Conservation (phyloP, 2,329 filamentous ascomycete species). For the Pseudopyricularia cyperi region DNA sequence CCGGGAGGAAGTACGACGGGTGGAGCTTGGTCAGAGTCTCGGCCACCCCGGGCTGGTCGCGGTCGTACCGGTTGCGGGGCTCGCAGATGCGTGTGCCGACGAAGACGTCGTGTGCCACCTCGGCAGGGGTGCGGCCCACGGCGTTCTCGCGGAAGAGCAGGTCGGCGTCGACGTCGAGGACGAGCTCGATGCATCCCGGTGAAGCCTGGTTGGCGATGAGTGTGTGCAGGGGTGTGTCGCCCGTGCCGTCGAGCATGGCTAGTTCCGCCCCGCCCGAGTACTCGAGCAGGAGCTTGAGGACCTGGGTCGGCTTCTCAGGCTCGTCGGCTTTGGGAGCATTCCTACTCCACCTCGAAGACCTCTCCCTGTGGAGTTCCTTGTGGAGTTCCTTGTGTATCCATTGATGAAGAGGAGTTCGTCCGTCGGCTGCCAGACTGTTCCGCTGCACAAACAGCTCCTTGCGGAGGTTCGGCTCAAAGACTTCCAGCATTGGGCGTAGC, state of each 20-base stretch:
- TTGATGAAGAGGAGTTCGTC: conserved; percentile 43
- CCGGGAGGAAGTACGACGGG: neutral
- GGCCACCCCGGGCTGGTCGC: neutral
- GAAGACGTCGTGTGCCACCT: conserved; percentile 47
- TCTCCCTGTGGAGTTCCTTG: conserved; percentile 11
- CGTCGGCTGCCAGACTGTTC: conserved; percentile 29
- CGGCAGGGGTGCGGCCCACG: conserved; percentile 59
- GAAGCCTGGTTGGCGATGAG: conserved; percentile 26
- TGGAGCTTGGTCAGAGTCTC: neutral
- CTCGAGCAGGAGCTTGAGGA: conserved; percentile 36
- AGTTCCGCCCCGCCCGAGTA: conserved; percentile 39
- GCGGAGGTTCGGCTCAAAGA: conserved; percentile 46
- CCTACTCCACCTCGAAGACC: neutral
- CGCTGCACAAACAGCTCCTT: conserved; percentile 46
- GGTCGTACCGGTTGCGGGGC: conserved; percentile 5
- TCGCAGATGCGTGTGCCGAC: conserved; percentile 23
- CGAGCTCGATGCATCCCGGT: conserved; percentile 21
- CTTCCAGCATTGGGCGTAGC: conserved; percentile 35
- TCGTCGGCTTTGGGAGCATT: neutral
- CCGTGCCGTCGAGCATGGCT: conserved; percentile 47
- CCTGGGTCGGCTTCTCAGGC: conserved; percentile 19
- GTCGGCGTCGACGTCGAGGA: conserved; percentile 43
- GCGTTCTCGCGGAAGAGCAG: conserved; percentile 62
- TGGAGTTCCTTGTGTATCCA: conserved; percentile 18
- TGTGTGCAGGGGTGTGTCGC: conserved; percentile 52